phyloP scores from a whole-genome alignment of 2,329 filamentous ascomycete species.

The Fusarium continuum region DNA sequence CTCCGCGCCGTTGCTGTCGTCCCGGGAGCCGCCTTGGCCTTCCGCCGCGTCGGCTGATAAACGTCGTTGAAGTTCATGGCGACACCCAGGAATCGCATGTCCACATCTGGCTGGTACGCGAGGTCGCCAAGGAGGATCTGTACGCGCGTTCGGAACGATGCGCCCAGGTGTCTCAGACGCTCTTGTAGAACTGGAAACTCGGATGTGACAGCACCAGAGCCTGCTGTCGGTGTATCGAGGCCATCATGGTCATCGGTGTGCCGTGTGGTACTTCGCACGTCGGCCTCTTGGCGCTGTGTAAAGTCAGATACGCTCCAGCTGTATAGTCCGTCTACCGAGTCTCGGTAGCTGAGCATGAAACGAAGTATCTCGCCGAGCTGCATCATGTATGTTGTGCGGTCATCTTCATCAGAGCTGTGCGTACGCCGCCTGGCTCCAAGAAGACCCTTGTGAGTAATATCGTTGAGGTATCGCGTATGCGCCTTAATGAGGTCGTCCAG shows the following conservation, averaged over 20 bases:
- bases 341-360: slow-evolving; percentile 92
- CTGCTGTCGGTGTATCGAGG: slow-evolving; percentile 39
- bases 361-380: slow-evolving; percentile 94
- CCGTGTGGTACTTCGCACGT: slow-evolving; percentile 74
- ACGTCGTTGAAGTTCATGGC: slow-evolving; percentile 99
- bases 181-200: slow-evolving; percentile 79
- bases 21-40: slow-evolving; percentile 55
- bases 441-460: slow-evolving; percentile 95
- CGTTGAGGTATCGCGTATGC: slow-evolving; percentile 88
- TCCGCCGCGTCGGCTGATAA: slow-evolving; percentile 79
- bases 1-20: slow-evolving; percentile 35
- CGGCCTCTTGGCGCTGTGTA: slow-evolving; percentile 85
- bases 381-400: slow-evolving; percentile 80
- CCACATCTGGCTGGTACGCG: slow-evolving; percentile 90
- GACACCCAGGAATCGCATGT: slow-evolving; percentile 94
- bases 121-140: slow-evolving; percentile 88
- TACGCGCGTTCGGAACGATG: slow-evolving; percentile 79
- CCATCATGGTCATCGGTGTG: slow-evolving; percentile 41
- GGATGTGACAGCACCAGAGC: slow-evolving; percentile 64
- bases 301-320: slow-evolving; percentile 96
- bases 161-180: slow-evolving; percentile 75
- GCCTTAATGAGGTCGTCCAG: slow-evolving; percentile 94
- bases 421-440: slow-evolving; percentile 73
- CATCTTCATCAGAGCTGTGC: slow-evolving; percentile 65
- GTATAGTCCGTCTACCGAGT: slow-evolving; percentile 92